phyloP scores from a whole-genome alignment of 2,329 filamentous ascomycete species.

The Nigrograna mackinnonii region DNA sequence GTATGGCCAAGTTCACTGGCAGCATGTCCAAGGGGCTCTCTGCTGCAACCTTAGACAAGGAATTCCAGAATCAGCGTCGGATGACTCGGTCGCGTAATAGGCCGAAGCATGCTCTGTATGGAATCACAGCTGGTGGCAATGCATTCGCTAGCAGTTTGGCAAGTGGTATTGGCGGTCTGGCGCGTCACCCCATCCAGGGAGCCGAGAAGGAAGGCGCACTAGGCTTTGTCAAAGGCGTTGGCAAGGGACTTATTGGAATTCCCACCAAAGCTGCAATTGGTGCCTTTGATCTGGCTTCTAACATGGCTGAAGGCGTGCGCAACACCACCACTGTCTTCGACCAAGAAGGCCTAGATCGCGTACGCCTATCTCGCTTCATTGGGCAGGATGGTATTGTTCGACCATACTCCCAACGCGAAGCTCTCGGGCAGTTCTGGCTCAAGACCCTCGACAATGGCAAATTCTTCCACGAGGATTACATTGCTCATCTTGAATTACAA shows the following conservation, averaged over 20 bases:
- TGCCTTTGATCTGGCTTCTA: constrained; percentile 94
- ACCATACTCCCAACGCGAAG: constrained; percentile 92
- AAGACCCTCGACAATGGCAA: constrained; percentile 97
- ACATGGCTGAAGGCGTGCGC: constrained; percentile 94
- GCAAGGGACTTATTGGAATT: constrained; percentile 91
- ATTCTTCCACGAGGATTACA: constrained; percentile 97
- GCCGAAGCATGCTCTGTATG: constrained; percentile 95
- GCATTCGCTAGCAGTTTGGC: constrained; percentile 91
- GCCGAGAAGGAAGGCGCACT: constrained; percentile 93
- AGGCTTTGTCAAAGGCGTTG: constrained; percentile 96
- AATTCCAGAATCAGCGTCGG: constrained; percentile 94
- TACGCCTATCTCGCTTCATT: constrained; percentile 91
- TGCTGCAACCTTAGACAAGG: constrained; percentile 94
- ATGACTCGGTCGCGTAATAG: constrained; percentile 92
- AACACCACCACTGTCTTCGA: constrained; percentile 99
- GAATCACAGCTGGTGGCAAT: constrained; percentile 93
- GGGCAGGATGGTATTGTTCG: constrained; percentile 90
- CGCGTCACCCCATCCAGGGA: constrained; percentile 90
- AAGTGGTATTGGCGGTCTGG: constrained; percentile 90
- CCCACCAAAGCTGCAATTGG: constrained; percentile 97
- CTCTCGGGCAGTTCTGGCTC: constrained; percentile 96
- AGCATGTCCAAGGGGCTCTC: constrained; percentile 96
- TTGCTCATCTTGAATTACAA: constrained; percentile 91
- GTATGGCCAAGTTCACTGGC: constrained; percentile 96
- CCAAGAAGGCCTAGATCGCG: constrained; percentile 88